phyloP scores from a whole-genome alignment of 257 asterid species.

The Cynanchum wilfordii region DNA sequence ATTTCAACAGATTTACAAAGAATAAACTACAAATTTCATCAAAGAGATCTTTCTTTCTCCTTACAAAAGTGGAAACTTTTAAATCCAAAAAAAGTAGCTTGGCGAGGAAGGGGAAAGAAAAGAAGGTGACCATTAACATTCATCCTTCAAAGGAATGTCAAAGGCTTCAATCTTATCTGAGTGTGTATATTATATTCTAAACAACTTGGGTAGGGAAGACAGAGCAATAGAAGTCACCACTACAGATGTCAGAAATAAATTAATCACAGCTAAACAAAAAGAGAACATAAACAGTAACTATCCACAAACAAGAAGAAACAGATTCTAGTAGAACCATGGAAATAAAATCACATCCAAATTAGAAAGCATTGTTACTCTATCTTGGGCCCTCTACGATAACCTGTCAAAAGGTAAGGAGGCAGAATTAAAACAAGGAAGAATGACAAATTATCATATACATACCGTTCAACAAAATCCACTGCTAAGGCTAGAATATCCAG shows the following conservation, averaged over 20 bases:
- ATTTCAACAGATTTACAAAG: constrained; percentile 62
- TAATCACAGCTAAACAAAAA: not conserved
- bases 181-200: too few relatives aligned
- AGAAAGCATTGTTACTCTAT: not conserved
- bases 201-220: not conserved
- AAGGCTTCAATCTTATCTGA: constrained; percentile 22
- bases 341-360: not conserved
- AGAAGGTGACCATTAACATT: constrained; percentile 68
- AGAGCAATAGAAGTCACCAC: not conserved
- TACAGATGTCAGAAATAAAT: not conserved
- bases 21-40: constrained; percentile 71
- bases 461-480: constrained; percentile 56
- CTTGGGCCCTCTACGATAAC: not conserved
- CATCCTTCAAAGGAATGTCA: constrained; percentile 52
- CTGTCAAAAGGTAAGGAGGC: not conserved
- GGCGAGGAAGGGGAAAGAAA: constrained; percentile 85
- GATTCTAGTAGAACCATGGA: not conserved
- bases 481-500: not conserved
- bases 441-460: constrained; percentile 13
- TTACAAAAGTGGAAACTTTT: constrained; percentile 64
- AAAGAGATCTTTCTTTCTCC: constrained; percentile 56
- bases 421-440: not conserved
- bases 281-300: not conserved
- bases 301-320: not conserved
- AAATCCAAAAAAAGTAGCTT: constrained; percentile 67